A percentile compares a stretch with the other conserved stretches of the same genome.
These are phyloP conservation scores for Jackrogersella multiformis DNA, from an alignment of 495 filamentous ascomycete species.

Conservation along the genomic window DNA sequence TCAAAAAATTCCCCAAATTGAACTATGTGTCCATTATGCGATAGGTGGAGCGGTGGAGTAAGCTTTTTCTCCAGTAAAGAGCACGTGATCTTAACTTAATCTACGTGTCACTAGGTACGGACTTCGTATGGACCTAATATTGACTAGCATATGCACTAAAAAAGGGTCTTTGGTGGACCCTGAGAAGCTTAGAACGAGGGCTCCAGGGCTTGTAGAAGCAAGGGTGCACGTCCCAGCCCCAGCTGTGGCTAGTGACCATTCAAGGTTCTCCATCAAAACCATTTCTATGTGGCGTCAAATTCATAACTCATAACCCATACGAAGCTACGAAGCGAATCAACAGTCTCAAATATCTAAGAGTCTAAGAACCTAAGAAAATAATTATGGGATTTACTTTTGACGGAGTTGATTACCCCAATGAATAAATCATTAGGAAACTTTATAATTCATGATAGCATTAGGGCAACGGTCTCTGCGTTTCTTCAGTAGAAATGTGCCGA, in stretches of 20 bases:
- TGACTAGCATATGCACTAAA: background rate
- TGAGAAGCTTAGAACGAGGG: background rate
- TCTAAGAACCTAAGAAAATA: background rate
- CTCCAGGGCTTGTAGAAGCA: too few species aligned
- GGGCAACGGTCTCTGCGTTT: background rate
- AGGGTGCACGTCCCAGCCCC: too few species aligned
- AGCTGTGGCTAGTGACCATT: background rate
- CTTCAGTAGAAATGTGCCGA: constrained; percentile 27
- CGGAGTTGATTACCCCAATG: background rate
- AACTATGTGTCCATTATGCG: constrained; percentile 62
- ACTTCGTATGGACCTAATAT: too few species aligned
- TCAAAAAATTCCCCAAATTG: constrained; percentile 54
- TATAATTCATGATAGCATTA: constrained; percentile 16
- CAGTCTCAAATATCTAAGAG: background rate
- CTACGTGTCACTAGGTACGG: too few species aligned
- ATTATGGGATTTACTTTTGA: background rate
- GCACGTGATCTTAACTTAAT: background rate
- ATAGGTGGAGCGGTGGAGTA: constrained; percentile 43
- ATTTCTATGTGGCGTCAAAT: background rate
- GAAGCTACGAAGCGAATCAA: background rate
- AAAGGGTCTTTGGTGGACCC: background rate
- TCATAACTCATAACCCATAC: background rate
- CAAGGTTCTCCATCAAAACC: background rate
- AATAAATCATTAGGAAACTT: background rate
- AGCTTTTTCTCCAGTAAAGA: background rate